Evolutionary conservation across 2,329 filamentous ascomycete species (phyloP), one percentile per base, ranked within the genome.

Genomic region (Alternaria brassicicola): DNA sequence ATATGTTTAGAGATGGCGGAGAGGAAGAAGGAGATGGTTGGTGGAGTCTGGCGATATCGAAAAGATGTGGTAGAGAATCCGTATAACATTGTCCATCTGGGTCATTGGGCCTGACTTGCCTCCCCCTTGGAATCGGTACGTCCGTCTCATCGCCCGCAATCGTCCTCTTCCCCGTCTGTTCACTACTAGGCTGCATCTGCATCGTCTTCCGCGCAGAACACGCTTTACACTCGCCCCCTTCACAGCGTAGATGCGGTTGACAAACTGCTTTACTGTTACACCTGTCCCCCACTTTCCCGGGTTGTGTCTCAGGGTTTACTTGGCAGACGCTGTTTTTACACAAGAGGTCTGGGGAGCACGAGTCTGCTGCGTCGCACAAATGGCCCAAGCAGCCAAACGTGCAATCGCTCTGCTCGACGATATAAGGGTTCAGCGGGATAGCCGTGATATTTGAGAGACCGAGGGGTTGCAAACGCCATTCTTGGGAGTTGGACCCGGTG

Each of bases 311-410:
- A 0, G 42, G 10, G 30, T 66, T 67, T 4, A 21, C 42, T n/a
- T 60, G 58, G 61, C 74, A 76, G 26, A 76, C 50, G 52, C 61
- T 69, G 49, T 77, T 76, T 17, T 71, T 75, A 60, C 74, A 77
- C 2, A 74, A 25, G 0, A 76, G 65, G 12, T 65, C 41, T 0
- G 73, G 70, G 0, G 33, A 7, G 51, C 74, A 77, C 4, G 59
- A 63, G 41, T 77, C 74, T 2, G 67, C 53, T 1, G 66, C 57
- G 57, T 68, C 63, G 47, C 74, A 77, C 3, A 77, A 62, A 8
- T 66, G 67, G 30, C 74, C 73, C 19, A 58, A 57, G 50, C 74
- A 76, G 43, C 74, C 74, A 26, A 76, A 73, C 0, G 65, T 67
- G 36, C 73, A 76, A 26, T 59, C 47, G 55, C 65, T 64, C 53